These are phyloP conservation scores for Petunia secreta DNA, from an alignment of 257 asterid genomes.

Conservation along the genomic window DNA sequence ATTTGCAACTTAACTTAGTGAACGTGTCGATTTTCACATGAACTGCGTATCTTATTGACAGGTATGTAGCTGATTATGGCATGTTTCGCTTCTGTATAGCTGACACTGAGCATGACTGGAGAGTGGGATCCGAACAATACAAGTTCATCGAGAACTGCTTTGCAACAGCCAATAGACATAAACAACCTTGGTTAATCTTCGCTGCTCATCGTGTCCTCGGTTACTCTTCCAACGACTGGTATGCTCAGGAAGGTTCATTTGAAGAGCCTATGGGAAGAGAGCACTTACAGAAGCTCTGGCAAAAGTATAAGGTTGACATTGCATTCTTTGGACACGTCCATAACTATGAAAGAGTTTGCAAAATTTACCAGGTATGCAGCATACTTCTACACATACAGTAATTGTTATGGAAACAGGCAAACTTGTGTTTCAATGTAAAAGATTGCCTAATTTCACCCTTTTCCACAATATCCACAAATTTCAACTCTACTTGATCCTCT, in stretches of 20 bases:
- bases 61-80: slow-evolving; percentile 52
- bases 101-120: slow-evolving; percentile 53
- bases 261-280: slow-evolving; percentile 27
- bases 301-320: slow-evolving; percentile 24
- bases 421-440: not conserved
- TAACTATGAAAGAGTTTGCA: slow-evolving; percentile 25
- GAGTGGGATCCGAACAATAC: slow-evolving; percentile 52
- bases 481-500: not conserved
- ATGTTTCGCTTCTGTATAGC: slow-evolving; percentile 50
- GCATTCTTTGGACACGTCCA: slow-evolving; percentile 18
- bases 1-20: not conserved
- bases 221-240: slow-evolving; percentile 40
- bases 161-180: slow-evolving; percentile 45
- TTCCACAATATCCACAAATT: not conserved
- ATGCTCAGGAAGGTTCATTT: slow-evolving; percentile 26
- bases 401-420: not conserved
- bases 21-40: not conserved
- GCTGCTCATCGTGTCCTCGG: slow-evolving; percentile 36
- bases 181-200: slow-evolving; percentile 48
- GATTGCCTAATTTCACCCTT: not conserved
- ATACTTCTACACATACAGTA: not conserved
- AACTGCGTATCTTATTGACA: not conserved
- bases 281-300: slow-evolving; percentile 24
- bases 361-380: slow-evolving; percentile 18
- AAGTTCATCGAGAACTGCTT: slow-evolving; percentile 42